phyloP scores from a whole-genome alignment of 495 filamentous ascomycete genomes.

The Penicillium dipodomyicola region DNA sequence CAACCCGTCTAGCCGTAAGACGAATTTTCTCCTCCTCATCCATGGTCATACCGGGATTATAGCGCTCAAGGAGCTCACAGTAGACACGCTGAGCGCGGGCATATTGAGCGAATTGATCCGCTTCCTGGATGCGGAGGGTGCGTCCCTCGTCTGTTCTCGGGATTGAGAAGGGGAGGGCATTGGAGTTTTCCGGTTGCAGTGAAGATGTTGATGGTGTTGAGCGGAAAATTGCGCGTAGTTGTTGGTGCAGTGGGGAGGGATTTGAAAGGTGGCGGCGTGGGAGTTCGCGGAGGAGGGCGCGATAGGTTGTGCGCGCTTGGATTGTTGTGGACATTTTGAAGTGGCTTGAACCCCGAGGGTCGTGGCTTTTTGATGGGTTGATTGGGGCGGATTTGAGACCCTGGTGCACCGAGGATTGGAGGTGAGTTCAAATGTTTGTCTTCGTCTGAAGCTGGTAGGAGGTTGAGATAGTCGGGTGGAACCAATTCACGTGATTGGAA shows the following conservation, averaged over 20 bases:
- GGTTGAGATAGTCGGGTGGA: slow-evolving; percentile 1
- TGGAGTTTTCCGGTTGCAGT: background rate
- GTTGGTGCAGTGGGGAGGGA: slow-evolving; percentile 58
- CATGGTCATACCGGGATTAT: slow-evolving; percentile 86
- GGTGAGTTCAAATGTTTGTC: background rate
- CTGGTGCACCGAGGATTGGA: background rate
- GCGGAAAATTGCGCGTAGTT: slow-evolving; percentile 53
- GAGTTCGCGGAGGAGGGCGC: slow-evolving; percentile 85
- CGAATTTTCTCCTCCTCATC: slow-evolving; percentile 80
- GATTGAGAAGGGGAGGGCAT: slow-evolving; percentile 14
- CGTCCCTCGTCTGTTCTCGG: slow-evolving; percentile 17
- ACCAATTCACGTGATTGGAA: background rate
- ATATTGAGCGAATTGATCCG: slow-evolving; percentile 76
- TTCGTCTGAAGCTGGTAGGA: background rate
- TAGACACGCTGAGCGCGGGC: slow-evolving; percentile 80
- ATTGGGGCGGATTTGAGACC: background rate
- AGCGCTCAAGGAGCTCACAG: slow-evolving; percentile 74
- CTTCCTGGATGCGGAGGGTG: slow-evolving; percentile 50
- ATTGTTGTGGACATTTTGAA: slow-evolving; percentile 25
- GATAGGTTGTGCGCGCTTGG: slow-evolving; percentile 77
- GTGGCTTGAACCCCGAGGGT: background rate
- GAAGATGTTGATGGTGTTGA: slow-evolving; percentile 19
- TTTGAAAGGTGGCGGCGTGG: slow-evolving; percentile 61
- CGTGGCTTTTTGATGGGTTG: background rate
- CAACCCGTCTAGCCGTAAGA: slow-evolving; percentile 81